A percentile compares a stretch with the other conserved stretches of the same genome.
Evolutionary conservation across 2,329 filamentous ascomycete genomes (phyloP).

Genomic region (Phialophora macrospora): DNA sequence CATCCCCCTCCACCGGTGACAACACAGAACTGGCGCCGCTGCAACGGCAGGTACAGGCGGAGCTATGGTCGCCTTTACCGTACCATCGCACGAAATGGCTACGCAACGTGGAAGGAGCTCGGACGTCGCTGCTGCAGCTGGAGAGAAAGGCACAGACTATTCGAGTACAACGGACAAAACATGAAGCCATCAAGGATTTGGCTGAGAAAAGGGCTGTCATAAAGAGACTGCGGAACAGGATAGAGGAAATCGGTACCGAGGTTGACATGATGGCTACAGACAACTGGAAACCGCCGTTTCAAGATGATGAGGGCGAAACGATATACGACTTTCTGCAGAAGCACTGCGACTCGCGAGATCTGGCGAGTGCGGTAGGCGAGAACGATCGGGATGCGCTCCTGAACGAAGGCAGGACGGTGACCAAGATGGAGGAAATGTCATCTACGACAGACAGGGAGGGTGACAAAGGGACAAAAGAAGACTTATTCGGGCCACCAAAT

Average conservation of each 20-base stretch:
- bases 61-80: constrained; percentile 47
- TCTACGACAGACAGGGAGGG: constrained; percentile 3
- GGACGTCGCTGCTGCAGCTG: constrained; percentile 48
- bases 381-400: constrained; percentile 18
- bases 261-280: constrained; percentile 30
- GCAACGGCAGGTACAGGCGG: constrained; percentile 35
- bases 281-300: constrained; percentile 18
- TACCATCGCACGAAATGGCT: constrained; percentile 49
- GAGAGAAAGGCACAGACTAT: constrained; percentile 49
- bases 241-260: constrained; percentile 37
- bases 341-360: constrained; percentile 2
- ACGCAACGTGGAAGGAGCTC: constrained; percentile 54
- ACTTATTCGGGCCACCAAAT: constrained; percentile 34
- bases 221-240: constrained; percentile 34
- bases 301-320: constrained; percentile 33
- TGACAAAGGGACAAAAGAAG: constrained; percentile 17
- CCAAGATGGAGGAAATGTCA: not conserved
- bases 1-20: constrained; percentile 19
- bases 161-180: constrained; percentile 47
- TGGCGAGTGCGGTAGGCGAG: not conserved
- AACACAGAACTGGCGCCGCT: constrained; percentile 44
- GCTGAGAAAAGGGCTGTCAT: constrained; percentile 44
- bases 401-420: constrained; percentile 27
- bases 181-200: constrained; percentile 49
- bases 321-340: constrained; percentile 34